Evolutionary conservation across 108 stramenopile species (phyloP).

Genomic region (Mediolabrus comicus): DNA sequence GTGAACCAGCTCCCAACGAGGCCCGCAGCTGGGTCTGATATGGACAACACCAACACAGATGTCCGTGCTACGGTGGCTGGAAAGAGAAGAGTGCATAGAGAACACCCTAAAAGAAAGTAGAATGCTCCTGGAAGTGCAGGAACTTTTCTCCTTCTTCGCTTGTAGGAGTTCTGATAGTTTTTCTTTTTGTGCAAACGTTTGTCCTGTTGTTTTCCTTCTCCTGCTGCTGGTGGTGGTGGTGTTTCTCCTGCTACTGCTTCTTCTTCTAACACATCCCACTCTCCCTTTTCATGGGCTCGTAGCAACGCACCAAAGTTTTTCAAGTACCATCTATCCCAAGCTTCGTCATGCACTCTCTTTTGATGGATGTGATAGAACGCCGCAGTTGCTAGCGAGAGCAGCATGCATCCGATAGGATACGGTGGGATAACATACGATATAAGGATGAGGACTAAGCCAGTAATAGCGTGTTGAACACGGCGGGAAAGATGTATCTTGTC

Average conservation of each 20-base stretch:
- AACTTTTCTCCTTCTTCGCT: slow-evolving; percentile 9
- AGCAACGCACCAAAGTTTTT: slow-evolving; percentile 32
- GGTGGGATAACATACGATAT: slow-evolving; percentile 37
- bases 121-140: slow-evolving; percentile 44
- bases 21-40: slow-evolving; percentile 42
- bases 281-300: slow-evolving; percentile 30
- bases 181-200: background rate
- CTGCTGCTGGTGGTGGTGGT: too few species aligned
- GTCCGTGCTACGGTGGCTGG: slow-evolving; percentile 19
- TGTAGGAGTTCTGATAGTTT: background rate
- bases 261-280: slow-evolving; percentile 18
- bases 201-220: background rate
- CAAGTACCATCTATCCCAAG: slow-evolving; percentile 36
- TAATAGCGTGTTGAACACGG: slow-evolving; percentile 33
- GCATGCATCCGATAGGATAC: slow-evolving; percentile 26
- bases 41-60: slow-evolving; percentile 31
- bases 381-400: slow-evolving; percentile 18
- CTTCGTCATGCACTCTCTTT: slow-evolving; percentile 12
- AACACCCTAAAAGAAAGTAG: slow-evolving; percentile 40
- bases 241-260: background rate
- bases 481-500: slow-evolving; percentile 24
- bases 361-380: slow-evolving; percentile 25
- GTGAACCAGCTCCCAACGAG: slow-evolving; percentile 19
- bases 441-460: slow-evolving; percentile 30
- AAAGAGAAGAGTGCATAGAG: slow-evolving; percentile 13